Evolutionary conservation across 495 filamentous ascomycete species (phyloP).

Genomic region (Annulohypoxylon moriforme): DNA sequence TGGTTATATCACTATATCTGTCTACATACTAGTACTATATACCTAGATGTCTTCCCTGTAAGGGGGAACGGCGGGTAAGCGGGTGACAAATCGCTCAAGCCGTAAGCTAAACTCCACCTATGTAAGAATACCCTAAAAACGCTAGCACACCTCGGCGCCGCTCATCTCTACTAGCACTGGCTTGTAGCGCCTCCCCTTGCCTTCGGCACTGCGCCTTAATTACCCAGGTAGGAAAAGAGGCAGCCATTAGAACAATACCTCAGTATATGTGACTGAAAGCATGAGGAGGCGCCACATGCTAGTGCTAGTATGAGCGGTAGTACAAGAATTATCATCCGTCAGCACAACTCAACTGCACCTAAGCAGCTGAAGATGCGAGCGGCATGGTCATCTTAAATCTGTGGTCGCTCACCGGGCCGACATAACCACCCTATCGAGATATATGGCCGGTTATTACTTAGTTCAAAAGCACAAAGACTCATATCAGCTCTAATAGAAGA

Average conservation of each 20-base stretch:
- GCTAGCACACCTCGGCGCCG: not conserved
- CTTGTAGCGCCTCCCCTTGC: too few species aligned
- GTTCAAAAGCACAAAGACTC: not conserved
- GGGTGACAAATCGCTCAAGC: too few species aligned
- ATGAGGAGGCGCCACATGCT: too few species aligned
- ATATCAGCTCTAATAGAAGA: not conserved
- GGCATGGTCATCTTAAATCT: too few species aligned
- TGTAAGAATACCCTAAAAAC: too few species aligned
- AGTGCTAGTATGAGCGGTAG: not conserved
- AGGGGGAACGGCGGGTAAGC: not conserved
- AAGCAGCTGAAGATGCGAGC: constrained; percentile 4
- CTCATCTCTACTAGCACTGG: not conserved
- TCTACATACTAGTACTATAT: too few species aligned
- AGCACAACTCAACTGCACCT: not conserved
- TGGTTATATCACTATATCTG: too few species aligned
- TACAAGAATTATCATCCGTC: not conserved
- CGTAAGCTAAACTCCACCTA: too few species aligned
- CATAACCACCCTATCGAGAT: not conserved
- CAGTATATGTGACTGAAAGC: too few species aligned
- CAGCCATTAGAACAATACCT: too few species aligned
- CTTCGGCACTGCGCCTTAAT: too few species aligned
- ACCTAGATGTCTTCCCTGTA: not conserved
- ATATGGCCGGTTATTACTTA: not conserved
- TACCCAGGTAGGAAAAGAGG: too few species aligned
- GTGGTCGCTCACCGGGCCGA: not conserved